Evolutionary conservation across 192 early-diverging fungal genomes (phyloP), one percentile per base, ranked within the genome.

Genomic region (Gryganskiella cystojenkinii): DNA sequence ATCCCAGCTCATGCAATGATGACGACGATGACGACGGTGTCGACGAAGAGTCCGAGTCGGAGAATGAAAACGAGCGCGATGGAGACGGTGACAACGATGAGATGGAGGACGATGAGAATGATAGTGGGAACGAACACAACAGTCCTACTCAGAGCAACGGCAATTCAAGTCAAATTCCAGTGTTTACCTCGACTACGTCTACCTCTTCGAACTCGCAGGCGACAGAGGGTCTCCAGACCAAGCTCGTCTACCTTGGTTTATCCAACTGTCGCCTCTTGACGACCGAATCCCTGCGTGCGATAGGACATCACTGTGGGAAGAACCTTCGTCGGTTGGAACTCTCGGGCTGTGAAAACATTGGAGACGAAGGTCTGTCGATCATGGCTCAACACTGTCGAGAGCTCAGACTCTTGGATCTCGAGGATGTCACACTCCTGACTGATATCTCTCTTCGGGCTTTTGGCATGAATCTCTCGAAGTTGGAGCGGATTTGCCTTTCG

Each of bases 281-380:
- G 0, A 76, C 83, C 44, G 64, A 61, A 4, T 53, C 82, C 1
- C 64, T 84, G 2, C 71, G 78, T 3, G 61, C 70, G 2, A 37
- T 87, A 13, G 68, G 80, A 4, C 46, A 79, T 10, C 61, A 73
- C 30, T 70, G 70, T 20, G 8, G 55, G 11, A 35, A 46, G n/a
- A 60, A 78, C 27, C 46, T 87, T 14, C 79, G 82, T 3, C 85
- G 84, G n/a, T 61, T 87, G 6, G 82, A 87, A 61, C 56, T 87
- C 19, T 72, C 85, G 0, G 82, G 80, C 22, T 84, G 85, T 56
- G 66, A 71, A 11, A 56, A 56, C 20, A 24, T 87, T 20, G 73
- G 72, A 0, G 83, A 87, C 28, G 75, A 81, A 22, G 85, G 83
- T 2, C 70, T 84, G 3, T 35, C 58, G 3, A 40, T 64, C 51